These are phyloP conservation scores for Primulina huaijiensis DNA, from an alignment of 257 asterid species.

Conservation along the genomic window DNA sequence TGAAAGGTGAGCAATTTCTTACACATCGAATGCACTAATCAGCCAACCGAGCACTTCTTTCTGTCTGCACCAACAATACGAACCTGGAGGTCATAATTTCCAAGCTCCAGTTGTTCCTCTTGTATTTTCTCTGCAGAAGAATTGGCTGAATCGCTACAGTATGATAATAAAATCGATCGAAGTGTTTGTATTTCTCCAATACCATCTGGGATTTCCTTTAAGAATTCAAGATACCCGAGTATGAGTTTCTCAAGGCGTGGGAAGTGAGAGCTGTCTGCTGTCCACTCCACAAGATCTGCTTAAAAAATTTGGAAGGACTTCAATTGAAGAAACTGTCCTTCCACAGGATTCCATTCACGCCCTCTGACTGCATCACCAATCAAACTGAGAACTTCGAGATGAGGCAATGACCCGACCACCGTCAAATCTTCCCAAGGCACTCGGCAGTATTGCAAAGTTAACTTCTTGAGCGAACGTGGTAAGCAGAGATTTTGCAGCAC, in stretches of 20 bases:
- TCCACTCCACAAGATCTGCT: too few species aligned
- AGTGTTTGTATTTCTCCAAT: conserved; percentile 18
- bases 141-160: background rate
- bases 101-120: background rate
- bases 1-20: too few species aligned
- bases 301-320: too few species aligned
- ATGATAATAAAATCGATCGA: background rate
- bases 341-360: conserved; percentile 19
- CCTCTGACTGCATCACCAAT: background rate
- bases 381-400: conserved; percentile 28
- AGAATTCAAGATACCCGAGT: background rate
- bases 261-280: too few species aligned
- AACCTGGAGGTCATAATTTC: background rate
- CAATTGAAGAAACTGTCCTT: conserved; percentile 15
- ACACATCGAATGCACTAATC: too few species aligned
- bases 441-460: background rate
- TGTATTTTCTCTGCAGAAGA: background rate
- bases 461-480: conserved; percentile 20
- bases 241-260: too few species aligned
- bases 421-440: conserved; percentile 15
- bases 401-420: conserved; percentile 16
- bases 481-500: background rate
- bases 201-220: conserved; percentile 22
- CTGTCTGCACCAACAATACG: too few species aligned
- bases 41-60: too few species aligned